These are phyloP conservation scores for Barnettozyma vustinii DNA, from an alignment of 805 yeast species.

Conservation along the genomic window DNA sequence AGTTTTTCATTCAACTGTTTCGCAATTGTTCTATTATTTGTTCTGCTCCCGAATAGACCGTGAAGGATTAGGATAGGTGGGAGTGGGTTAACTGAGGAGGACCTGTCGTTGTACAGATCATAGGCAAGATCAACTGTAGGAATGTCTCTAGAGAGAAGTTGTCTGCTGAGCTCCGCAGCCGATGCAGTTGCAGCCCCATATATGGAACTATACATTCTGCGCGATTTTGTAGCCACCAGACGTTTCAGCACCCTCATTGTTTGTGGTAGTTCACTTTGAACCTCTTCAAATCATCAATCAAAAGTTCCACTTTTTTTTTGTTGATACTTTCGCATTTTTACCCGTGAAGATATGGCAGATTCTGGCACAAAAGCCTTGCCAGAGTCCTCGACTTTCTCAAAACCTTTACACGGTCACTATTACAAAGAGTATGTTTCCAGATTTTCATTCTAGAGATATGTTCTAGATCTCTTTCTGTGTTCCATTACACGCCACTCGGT, in stretches of 20 bases:
- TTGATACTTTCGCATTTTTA: background rate
- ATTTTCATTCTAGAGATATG: no score
- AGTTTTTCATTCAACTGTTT: constrained; percentile 44
- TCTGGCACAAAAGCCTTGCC: background rate
- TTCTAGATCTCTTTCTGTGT: no score
- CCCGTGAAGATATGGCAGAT: background rate
- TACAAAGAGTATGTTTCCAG: no score
- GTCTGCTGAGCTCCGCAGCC: constrained; percentile 21
- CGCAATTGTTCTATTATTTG: constrained; percentile 80
- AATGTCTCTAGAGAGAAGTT: constrained; percentile 30
- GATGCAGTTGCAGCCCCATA: constrained; percentile 2
- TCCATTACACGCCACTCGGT: background rate
- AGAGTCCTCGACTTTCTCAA: background rate
- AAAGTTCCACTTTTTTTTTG: background rate
- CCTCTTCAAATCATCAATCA: background rate
- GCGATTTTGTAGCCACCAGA: background rate
- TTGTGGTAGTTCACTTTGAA: background rate
- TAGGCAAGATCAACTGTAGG: constrained; percentile 50
- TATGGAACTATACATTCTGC: background rate
- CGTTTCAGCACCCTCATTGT: background rate
- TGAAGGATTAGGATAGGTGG: constrained; percentile 77
- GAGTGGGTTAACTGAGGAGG: constrained; percentile 21
- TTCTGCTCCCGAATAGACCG: constrained; percentile 81
- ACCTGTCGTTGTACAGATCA: constrained; percentile 38
- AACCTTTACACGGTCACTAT: no score